Evolutionary conservation across 2,329 filamentous ascomycete genomes (phyloP).

Genomic region (Alternaria gansuensis): DNA sequence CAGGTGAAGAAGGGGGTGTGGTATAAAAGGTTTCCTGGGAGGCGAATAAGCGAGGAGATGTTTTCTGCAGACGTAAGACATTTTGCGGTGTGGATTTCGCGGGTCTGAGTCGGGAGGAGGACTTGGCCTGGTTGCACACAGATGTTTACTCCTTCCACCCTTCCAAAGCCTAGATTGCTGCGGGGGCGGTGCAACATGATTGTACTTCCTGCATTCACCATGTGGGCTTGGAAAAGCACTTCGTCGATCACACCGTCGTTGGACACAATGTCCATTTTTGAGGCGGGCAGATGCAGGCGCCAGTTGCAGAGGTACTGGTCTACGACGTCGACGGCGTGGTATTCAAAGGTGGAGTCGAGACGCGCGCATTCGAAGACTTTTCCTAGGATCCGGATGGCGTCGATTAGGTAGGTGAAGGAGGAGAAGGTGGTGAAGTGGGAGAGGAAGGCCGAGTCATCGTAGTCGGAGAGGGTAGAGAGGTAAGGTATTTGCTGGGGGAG

Average conservation of each 20-base stretch:
- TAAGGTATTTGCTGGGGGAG: conserved; percentile 48
- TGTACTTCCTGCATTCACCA: conserved; percentile 66
- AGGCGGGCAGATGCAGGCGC: conserved; percentile 77
- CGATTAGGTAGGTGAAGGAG: conserved; percentile 84
- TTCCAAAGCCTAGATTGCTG: conserved; percentile 50
- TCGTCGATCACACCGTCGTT: conserved; percentile 77
- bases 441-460: conserved; percentile 78
- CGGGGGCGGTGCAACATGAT: conserved; percentile 58
- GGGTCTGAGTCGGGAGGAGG: conserved; percentile 60
- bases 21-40: conserved; percentile 74
- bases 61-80: conserved; percentile 81
- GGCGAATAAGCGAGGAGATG: conserved; percentile 76
- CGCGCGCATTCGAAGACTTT: conserved; percentile 69
- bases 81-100: conserved; percentile 77
- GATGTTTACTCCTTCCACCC: conserved; percentile 61
- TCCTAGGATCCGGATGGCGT: conserved; percentile 80
- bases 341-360: conserved; percentile 49
- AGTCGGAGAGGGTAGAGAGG: conserved; percentile 69
- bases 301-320: conserved; percentile 75
- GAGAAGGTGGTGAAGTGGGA: conserved; percentile 77
- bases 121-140: conserved; percentile 68
- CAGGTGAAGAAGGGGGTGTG: conserved; percentile 65
- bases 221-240: conserved; percentile 90
- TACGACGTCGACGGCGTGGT: conserved; percentile 62
- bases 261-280: conserved; percentile 74